These are phyloP conservation scores for Tephrocybe rancida DNA, from an alignment of 768 basidiomycete species.

Conservation along the genomic window DNA sequence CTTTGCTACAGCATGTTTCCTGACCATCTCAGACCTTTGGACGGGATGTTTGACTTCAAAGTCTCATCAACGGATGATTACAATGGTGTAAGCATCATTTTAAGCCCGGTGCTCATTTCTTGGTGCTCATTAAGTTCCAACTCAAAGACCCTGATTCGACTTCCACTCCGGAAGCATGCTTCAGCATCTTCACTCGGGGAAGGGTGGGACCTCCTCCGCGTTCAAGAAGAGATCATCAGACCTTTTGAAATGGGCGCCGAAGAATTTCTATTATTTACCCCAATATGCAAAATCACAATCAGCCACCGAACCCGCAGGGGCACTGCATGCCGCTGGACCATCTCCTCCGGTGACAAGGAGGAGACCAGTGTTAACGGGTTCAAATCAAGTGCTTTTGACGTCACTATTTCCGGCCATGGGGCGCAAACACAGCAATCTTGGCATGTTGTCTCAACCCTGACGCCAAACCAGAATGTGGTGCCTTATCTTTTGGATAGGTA, in stretches of 20 bases:
- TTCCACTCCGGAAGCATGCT: constrained; percentile 39
- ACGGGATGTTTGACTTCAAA: constrained; percentile 44
- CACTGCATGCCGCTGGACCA: neutral
- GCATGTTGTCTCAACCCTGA: constrained; percentile 9
- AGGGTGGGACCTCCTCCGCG: constrained; percentile 21
- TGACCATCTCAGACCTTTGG: constrained; percentile 39
- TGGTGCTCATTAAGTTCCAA: neutral
- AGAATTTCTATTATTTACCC: constrained; percentile 45
- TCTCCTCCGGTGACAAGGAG: neutral
- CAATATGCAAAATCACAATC: constrained; percentile 30
- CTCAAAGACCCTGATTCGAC: constrained; percentile 45
- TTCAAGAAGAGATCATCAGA: constrained; percentile 28
- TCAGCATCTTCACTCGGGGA: constrained; percentile 26
- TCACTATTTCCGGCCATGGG: neutral
- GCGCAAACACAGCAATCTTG: neutral
- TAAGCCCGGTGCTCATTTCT: neutral
- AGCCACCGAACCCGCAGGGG: constrained; percentile 19
- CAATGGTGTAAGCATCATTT: constrained; percentile 42
- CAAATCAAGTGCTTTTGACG: neutral
- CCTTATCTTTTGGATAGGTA: constrained; percentile 16
- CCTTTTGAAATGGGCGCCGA: constrained; percentile 32
- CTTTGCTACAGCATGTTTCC: constrained; percentile 38
- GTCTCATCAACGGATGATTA: constrained; percentile 27
- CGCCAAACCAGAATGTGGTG: neutral
- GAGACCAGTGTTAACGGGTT: neutral